Conservation (phyloP, 2,329 filamentous ascomycete genomes). For the Colletotrichum sp. region DNA sequence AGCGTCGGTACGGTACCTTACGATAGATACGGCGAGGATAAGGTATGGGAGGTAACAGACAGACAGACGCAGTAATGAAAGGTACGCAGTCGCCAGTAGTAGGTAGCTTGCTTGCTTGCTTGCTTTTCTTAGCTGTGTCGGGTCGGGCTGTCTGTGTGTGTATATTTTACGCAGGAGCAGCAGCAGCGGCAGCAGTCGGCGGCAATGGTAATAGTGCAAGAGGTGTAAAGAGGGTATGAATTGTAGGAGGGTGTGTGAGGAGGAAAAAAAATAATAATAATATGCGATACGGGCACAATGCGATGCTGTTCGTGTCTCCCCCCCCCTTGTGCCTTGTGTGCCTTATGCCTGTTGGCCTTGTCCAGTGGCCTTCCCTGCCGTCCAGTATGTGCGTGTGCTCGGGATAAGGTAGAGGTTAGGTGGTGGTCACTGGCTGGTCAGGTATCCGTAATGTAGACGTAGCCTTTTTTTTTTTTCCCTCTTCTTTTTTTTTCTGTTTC, state of each 20-base stretch:
- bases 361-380: background rate
- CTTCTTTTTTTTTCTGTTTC: background rate
- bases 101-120: background rate
- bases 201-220: background rate
- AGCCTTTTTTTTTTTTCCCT: background rate
- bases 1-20: background rate
- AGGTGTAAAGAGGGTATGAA: slow-evolving; percentile 17
- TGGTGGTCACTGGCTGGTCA: background rate
- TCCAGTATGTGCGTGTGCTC: background rate
- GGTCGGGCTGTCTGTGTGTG: background rate
- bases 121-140: background rate
- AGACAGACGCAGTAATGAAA: background rate
- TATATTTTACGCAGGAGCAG: slow-evolving; percentile 1
- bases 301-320: background rate
- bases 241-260: slow-evolving; percentile 20
- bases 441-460: background rate
- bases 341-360: background rate
- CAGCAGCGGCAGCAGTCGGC: background rate
- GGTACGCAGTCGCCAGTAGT: background rate
- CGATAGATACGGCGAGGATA: background rate
- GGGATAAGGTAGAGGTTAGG: background rate
- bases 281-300: background rate
- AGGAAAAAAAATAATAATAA: slow-evolving; percentile 17
- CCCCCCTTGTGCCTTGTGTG: background rate
- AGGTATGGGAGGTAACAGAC: background rate